phyloP scores from a whole-genome alignment of 2,329 filamentous ascomycete genomes.

The Fusarium continuum region DNA sequence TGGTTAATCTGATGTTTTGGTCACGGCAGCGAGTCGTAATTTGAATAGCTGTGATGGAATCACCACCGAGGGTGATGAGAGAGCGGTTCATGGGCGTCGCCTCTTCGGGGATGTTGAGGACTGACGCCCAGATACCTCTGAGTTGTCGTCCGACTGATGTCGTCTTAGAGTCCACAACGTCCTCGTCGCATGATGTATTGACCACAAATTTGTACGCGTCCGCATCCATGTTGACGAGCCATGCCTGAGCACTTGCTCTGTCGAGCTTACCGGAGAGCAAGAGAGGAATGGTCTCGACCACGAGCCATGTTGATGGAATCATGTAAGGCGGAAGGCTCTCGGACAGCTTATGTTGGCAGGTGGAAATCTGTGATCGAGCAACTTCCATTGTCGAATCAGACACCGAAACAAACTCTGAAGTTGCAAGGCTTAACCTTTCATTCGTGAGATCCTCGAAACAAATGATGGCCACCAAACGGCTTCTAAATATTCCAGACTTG shows the following conservation, averaged over 20 bases:
- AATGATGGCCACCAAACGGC: slow-evolving; percentile 15
- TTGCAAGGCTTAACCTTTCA: background rate
- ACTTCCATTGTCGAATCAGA: background rate
- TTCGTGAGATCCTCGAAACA: slow-evolving; percentile 3
- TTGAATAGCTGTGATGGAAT: slow-evolving; percentile 56
- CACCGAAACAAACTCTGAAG: background rate
- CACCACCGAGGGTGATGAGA: slow-evolving; percentile 54
- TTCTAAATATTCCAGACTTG: slow-evolving; percentile 42
- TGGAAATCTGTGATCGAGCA: background rate
- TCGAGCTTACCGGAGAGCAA: slow-evolving; percentile 32
- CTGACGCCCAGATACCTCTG: slow-evolving; percentile 51
- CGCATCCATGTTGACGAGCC: slow-evolving; percentile 55
- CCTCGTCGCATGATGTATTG: slow-evolving; percentile 39
- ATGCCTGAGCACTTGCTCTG: slow-evolving; percentile 49
- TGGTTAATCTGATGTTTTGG: slow-evolving; percentile 43
- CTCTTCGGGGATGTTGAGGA: slow-evolving; percentile 49
- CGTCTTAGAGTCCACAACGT: background rate
- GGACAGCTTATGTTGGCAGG: slow-evolving; percentile 3
- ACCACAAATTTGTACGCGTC: slow-evolving; percentile 52
- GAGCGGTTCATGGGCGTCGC: slow-evolving; percentile 45
- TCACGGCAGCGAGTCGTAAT: slow-evolving; percentile 52
- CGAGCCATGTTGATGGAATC: slow-evolving; percentile 29
- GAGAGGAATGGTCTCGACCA: slow-evolving; percentile 15
- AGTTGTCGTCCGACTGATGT: slow-evolving; percentile 8
- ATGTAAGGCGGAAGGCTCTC: slow-evolving; percentile 28